Base-by-base conservation (phyloP, 2,329 filamentous ascomycete genomes). In the Diplodia intermedia region DNA sequence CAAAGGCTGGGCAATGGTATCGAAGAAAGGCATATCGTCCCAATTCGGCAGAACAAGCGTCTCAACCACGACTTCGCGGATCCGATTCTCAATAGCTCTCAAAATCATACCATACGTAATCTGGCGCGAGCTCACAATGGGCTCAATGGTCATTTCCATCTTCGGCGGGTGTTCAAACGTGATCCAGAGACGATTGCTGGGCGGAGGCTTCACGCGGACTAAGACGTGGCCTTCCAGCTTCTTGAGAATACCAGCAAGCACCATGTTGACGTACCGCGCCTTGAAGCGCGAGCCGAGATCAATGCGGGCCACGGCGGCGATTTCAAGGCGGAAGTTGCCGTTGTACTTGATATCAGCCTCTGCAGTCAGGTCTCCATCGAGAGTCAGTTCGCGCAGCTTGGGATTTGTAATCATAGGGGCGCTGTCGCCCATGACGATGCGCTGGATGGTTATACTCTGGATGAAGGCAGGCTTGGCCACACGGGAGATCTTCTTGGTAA, bases 141-240 rank as follows among this genome's bases (percentile, higher is more conserved):
- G 95, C 77, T 98, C 93, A 53, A 98, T 92, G n/a, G 88, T 88
- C 85, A 97, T 89, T 70, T 97, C 93, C 82, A 99, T 91, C 75
- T 94, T 94, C 20, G 95, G 95, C 85, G 93, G 92, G n/a, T 89
- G 89, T 76, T 96, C 92, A 76, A 99, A 99, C 0, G 93, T 90
- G 72, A 98, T 88, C 95, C 95, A 99, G n/a, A 97, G 79, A 50
- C 95, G 88, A 77, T 99, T 99, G 79, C 93, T 97, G 0, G 95
- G 95, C 18, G 94, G 93, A 7, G 95, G 92, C 78, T 99, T 99
- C 78, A 98, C 89, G 74, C 93, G 91, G 74, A 97, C 85, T 36
- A 97, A 81, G 55, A 92, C 80, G 73, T 97, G 94, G 0, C 95
- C 95, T 73, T 96, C 92, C 1, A 98, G 82, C 73, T 90, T 91